phyloP scores from a whole-genome alignment of 2,329 filamentous ascomycete genomes.

The Neofusicoccum cordaticola region DNA sequence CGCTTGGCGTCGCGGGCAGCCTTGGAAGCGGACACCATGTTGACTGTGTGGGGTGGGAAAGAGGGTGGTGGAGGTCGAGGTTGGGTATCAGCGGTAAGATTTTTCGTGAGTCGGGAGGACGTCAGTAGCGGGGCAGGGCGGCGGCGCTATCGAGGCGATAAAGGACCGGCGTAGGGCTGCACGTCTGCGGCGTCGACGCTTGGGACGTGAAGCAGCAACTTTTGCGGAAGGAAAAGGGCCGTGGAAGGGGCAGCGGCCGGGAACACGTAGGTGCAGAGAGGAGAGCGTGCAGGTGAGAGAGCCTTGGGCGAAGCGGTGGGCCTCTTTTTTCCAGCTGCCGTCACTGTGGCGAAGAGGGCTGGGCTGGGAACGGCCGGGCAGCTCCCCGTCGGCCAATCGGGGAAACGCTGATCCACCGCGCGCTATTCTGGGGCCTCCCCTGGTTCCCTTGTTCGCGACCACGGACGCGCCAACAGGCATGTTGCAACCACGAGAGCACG shows the following conservation, averaged over 20 bases:
- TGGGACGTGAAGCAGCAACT: neutral
- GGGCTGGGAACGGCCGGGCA: slow-evolving; percentile 5
- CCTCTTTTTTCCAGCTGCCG: slow-evolving; percentile 9
- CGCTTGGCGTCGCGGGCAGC: slow-evolving; percentile 66
- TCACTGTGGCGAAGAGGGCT: slow-evolving; percentile 16
- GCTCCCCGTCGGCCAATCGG: slow-evolving; percentile 15
- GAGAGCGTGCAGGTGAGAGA: neutral
- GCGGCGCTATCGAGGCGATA: slow-evolving; percentile 17
- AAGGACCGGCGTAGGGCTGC: slow-evolving; percentile 15
- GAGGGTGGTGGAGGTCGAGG: neutral
- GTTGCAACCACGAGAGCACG: too few species aligned
- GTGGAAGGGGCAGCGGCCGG: neutral
- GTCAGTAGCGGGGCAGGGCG: slow-evolving; percentile 17
- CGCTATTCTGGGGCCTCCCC: neutral
- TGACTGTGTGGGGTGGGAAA: slow-evolving; percentile 25
- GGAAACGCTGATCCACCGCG: slow-evolving; percentile 16
- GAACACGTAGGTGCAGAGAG: neutral
- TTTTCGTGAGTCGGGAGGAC: slow-evolving; percentile 17
- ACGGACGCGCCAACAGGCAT: neutral
- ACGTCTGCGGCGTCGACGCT: slow-evolving; percentile 6
- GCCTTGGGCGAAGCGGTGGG: neutral
- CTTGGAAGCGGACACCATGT: slow-evolving; percentile 67
- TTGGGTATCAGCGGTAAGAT: slow-evolving; percentile 16
- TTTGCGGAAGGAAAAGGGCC: slow-evolving; percentile 4
- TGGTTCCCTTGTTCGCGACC: neutral